phyloP scores from a whole-genome alignment of 176 grass and related monocot genomes.

The Avena sativa region DNA sequence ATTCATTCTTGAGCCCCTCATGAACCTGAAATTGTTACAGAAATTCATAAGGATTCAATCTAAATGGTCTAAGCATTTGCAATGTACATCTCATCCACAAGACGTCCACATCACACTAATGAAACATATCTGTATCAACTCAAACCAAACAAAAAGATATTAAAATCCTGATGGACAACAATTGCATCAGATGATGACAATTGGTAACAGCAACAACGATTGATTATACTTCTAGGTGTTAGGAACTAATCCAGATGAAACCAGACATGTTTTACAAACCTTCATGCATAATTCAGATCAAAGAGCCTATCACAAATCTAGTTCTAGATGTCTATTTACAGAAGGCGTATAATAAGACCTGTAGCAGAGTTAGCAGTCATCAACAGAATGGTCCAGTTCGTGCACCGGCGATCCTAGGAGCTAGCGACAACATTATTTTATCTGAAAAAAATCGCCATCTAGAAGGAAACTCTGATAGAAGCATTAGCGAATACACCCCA shows the following conservation, averaged over 20 bases:
- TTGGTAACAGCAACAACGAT: background rate
- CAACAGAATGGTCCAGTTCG: background rate
- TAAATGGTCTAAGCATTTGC: slow-evolving; percentile 23
- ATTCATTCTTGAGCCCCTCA: slow-evolving; percentile 82
- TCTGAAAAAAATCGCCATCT: background rate
- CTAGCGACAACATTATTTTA: background rate
- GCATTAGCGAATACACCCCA: background rate
- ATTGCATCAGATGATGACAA: slow-evolving; percentile 19
- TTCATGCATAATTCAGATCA: background rate
- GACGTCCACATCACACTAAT: slow-evolving; percentile 5
- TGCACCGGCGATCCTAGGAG: background rate
- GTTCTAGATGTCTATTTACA: background rate
- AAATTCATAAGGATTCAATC: slow-evolving; percentile 25
- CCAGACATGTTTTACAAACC: background rate
- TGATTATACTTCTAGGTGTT: background rate
- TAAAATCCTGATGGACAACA: background rate
- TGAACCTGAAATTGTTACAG: slow-evolving; percentile 55
- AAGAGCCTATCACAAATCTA: background rate
- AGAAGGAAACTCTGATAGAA: background rate
- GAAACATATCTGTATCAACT: slow-evolving; percentile 7
- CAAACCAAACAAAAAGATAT: background rate
- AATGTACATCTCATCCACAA: background rate
- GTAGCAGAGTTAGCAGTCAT: background rate
- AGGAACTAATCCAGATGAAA: background rate
- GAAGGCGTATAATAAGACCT: background rate